A percentile compares a stretch with the other conserved stretches of the same genome.
Evolutionary conservation across 345 rosid species (phyloP).

Genomic region (Ceriops zippeliana): DNA sequence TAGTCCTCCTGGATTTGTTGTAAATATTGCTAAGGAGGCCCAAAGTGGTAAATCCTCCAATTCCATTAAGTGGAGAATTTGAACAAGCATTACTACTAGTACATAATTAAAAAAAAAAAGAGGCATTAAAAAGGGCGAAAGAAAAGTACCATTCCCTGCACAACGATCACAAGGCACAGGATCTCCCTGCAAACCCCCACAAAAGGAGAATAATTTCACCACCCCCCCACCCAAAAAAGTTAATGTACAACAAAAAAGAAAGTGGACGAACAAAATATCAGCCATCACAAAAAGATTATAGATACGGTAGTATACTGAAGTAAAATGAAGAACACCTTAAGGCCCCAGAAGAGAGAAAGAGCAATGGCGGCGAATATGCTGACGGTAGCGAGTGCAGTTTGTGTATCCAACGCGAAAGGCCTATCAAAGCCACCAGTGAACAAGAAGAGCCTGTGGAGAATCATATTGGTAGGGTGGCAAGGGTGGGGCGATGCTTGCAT

Average conservation of each 20-base stretch:
- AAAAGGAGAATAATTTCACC: background rate
- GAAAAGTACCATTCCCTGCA: constrained; percentile 70
- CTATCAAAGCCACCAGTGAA: constrained; percentile 49
- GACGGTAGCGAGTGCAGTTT: constrained; percentile 59
- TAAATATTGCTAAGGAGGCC: too few species aligned
- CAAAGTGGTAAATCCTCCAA: too few species aligned
- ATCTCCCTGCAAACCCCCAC: constrained; percentile 63
- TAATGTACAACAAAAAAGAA: background rate
- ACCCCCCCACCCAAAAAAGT: background rate
- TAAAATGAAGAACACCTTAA: constrained; percentile 44
- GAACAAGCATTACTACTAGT: too few species aligned
- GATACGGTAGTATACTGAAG: too few species aligned
- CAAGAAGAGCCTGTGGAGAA: constrained; percentile 51
- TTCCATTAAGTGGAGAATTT: too few species aligned
- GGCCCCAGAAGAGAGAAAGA: constrained; percentile 74
- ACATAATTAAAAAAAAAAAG: background rate
- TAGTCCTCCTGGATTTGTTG: too few species aligned
- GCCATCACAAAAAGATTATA: too few species aligned
- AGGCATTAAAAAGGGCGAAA: background rate
- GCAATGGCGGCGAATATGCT: constrained; percentile 82
- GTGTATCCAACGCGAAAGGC: constrained; percentile 55
- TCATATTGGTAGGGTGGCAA: constrained; percentile 29
- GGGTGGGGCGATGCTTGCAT: constrained; percentile 13
- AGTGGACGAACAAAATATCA: background rate
- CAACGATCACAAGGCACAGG: constrained; percentile 91